These are phyloP conservation scores for Diplocarpon mali DNA, from an alignment of 2,329 filamentous ascomycete species.

Conservation along the genomic window DNA sequence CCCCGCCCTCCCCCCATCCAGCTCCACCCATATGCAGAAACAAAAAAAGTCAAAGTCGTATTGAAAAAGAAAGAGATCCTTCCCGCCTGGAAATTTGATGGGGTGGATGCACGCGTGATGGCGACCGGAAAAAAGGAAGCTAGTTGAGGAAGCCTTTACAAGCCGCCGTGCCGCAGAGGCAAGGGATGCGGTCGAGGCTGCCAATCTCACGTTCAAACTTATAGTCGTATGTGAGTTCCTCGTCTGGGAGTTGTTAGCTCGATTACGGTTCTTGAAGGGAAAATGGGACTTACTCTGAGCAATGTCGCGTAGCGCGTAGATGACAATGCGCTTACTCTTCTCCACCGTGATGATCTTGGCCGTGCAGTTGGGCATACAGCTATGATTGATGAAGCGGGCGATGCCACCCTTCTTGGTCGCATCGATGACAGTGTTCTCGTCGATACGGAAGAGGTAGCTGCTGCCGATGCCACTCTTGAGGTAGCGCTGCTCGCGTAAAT, in stretches of 20 bases:
- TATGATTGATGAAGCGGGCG: constrained; percentile 97
- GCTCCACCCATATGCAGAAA: too few relatives aligned
- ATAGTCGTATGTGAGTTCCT: constrained; percentile 99
- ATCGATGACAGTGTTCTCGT: constrained; percentile 94
- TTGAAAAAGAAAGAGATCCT: too few relatives aligned
- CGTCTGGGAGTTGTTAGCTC: constrained; percentile 48
- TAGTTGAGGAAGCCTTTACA: constrained; percentile 99
- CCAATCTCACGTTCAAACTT: constrained; percentile 98
- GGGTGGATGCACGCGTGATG: background rate
- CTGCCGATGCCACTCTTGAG: constrained; percentile 94
- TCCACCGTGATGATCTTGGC: constrained; percentile 99
- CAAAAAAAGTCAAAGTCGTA: too few relatives aligned
- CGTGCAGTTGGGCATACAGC: constrained; percentile 95
- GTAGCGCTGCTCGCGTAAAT: constrained; percentile 85
- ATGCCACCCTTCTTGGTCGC: constrained; percentile 98
- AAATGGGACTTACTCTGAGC: constrained; percentile 64
- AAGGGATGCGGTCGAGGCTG: constrained; percentile 90
- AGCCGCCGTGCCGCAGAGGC: constrained; percentile 86
- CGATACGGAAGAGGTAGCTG: constrained; percentile 95
- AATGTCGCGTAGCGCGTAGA: constrained; percentile 94
- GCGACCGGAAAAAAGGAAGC: constrained; percentile 1
- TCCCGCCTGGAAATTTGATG: constrained; percentile 2
- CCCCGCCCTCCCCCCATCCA: too few relatives aligned
- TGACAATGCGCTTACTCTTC: constrained; percentile 95
- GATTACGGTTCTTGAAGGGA: background rate